A percentile compares a stretch with the other conserved stretches of the same genome.
These are phyloP conservation scores for Pyrenophora tritici-repentis DNA, from an alignment of 2,329 filamentous ascomycete species.

Conservation along the genomic window DNA sequence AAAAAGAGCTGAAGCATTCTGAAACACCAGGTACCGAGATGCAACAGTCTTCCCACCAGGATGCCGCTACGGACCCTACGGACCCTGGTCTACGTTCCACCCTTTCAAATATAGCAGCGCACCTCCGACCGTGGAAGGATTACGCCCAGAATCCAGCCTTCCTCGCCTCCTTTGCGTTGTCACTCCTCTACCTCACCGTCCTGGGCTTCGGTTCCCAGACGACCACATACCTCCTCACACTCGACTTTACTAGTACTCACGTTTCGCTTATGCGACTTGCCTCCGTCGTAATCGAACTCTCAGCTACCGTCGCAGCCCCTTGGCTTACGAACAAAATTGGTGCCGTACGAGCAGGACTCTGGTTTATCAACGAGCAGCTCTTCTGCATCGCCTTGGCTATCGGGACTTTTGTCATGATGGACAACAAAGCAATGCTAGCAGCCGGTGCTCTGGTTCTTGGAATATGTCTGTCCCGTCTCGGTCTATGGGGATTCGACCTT, in stretches of 20 bases:
- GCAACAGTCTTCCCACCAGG: slow-evolving; percentile 8
- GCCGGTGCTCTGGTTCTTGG: slow-evolving; percentile 45
- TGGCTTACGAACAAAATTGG: slow-evolving; percentile 57
- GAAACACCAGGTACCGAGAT: slow-evolving; percentile 11
- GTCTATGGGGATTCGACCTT: slow-evolving; percentile 56
- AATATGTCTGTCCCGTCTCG: slow-evolving; percentile 50
- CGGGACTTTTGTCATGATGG: slow-evolving; percentile 27
- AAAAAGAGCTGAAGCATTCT: slow-evolving; percentile 13
- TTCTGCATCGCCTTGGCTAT: slow-evolving; percentile 54
- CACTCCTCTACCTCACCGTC: slow-evolving; percentile 64
- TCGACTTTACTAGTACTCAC: slow-evolving; percentile 57
- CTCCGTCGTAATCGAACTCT: slow-evolving; percentile 62
- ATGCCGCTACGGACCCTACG: slow-evolving; percentile 7
- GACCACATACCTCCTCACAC: slow-evolving; percentile 65
- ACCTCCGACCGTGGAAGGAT: slow-evolving; percentile 31
- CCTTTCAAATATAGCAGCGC: slow-evolving; percentile 4
- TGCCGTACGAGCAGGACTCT: slow-evolving; percentile 68
- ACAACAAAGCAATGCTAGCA: slow-evolving; percentile 23
- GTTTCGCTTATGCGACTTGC: slow-evolving; percentile 60
- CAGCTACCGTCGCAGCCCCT: slow-evolving; percentile 65
- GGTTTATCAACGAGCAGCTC: slow-evolving; percentile 73
- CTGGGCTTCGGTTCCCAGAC: slow-evolving; percentile 59
- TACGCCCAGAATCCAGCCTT: slow-evolving; percentile 63
- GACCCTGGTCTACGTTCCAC: slow-evolving; percentile 4
- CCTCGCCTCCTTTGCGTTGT: slow-evolving; percentile 63